Base-by-base conservation (phyloP, 2,329 filamentous ascomycete species). In the Neofusicoccum sp. region DNA sequence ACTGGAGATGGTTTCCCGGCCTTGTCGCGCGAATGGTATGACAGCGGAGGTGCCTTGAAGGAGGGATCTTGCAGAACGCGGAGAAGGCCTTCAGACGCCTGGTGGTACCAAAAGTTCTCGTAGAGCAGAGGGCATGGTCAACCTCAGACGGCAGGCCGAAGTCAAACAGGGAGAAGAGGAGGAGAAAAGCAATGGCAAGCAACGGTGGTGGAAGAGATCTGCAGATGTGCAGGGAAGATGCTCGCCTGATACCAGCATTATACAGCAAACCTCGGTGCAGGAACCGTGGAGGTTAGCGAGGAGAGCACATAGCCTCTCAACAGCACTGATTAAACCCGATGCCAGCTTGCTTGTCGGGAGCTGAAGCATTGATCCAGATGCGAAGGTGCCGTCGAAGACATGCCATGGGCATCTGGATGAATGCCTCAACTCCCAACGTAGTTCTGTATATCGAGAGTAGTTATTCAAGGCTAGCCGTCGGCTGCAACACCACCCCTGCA, bases 141-240 rank as follows among this genome's bases (percentile, higher is more conserved):
- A 54, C 36, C 36, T 41, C 36, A 16, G 26, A 54, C 49, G 30
- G 49, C 34, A 54, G 49, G 14, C 49, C 16, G 14, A 30, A 54
- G 49, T 54, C 24, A 54, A 54, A 54, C 34, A 54, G 49, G 20
- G 24, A 41, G 49, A 24, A 47, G 31, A 54, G 49, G 36, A 41
- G 34, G 24, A 28, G 49, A 41, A 54, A 41, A 54, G 49, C 36
- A 41, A 54, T 54, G 36, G 24, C 31, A 11, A 20, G 36, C 26
- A 30, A 16, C 4, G 33, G 12, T 40, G 34, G 49, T 41, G 36
- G 8, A 40, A 38, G 49, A 41, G 49, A 41, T 54, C 36, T n/a
- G 49, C 49, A n/a, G 6, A 0, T 3, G 5, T 31, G 49, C 36
- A 54, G 49, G 49, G 49, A 54, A 54, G 36, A 54, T 54, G 49